Conservation (phyloP, 306 rosid species). For the Argentina anserina region DNA sequence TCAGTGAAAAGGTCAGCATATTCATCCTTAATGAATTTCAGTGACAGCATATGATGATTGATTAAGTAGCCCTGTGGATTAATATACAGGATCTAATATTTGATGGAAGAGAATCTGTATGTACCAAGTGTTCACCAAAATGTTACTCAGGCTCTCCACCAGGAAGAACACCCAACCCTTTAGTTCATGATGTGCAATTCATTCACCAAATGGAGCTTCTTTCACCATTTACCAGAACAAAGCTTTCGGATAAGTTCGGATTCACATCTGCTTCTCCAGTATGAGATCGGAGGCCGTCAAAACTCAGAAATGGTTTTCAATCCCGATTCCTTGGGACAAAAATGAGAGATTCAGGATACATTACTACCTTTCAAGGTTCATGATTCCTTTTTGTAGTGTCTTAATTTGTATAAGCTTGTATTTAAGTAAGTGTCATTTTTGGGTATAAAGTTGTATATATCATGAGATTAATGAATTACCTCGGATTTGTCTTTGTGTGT, state of each 20-base stretch:
- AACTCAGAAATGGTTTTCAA: not conserved
- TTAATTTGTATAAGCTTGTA: not conserved
- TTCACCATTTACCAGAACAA: conserved; percentile 49
- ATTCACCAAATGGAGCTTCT: conserved; percentile 66
- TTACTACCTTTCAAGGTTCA: not conserved
- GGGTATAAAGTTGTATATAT: conserved; percentile 3
- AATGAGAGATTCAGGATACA: not conserved
- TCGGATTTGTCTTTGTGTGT: not conserved
- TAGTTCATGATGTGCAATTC: conserved; percentile 69
- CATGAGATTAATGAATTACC: not conserved
- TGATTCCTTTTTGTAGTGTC: conserved; percentile 2
- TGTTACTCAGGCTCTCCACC: conserved; percentile 81
- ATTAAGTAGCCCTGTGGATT: not conserved
- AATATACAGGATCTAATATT: not conserved
- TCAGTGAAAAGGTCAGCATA: conserved; percentile 54
- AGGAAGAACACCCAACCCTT: conserved; percentile 63
- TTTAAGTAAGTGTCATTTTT: conserved; percentile 2
- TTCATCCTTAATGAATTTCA: not conserved
- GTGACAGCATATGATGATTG: not conserved
- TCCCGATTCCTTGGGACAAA: not conserved
- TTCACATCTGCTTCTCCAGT: conserved; percentile 45
- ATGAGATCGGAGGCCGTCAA: conserved; percentile 18
- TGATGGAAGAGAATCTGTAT: conserved; percentile 40
- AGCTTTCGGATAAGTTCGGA: conserved; percentile 46
- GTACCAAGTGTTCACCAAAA: conserved; percentile 48